A percentile compares a stretch with the other conserved stretches of the same genome.
Conservation (phyloP, 768 basidiomycete species). For the Cyathus striatus region DNA sequence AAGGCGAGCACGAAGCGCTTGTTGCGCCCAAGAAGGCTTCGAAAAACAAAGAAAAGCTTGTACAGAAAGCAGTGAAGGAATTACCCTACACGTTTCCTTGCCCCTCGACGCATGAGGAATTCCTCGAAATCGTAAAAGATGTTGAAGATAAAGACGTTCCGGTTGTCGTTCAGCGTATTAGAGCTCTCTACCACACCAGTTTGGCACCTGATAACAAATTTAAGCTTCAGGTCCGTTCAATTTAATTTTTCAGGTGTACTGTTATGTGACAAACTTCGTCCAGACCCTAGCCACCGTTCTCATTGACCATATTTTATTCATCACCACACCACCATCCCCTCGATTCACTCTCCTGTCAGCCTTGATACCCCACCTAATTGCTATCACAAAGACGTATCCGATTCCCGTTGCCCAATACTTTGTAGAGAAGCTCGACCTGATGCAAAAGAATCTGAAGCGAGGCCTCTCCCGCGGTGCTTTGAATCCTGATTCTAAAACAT, state of each 20-base stretch:
- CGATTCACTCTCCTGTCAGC: conserved; percentile 54
- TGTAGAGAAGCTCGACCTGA: conserved; percentile 75
- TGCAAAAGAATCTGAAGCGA: conserved; percentile 90
- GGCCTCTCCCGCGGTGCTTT: conserved; percentile 72
- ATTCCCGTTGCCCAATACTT: conserved; percentile 75
- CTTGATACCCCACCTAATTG: conserved; percentile 73
- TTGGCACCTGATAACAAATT: conserved; percentile 88
- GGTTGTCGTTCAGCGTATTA: conserved; percentile 83
- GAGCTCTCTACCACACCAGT: conserved; percentile 88
- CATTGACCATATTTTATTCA: conserved; percentile 82
- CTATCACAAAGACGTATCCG: conserved; percentile 78
- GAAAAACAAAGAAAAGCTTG: conserved; percentile 27
- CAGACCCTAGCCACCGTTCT: conserved; percentile 75
- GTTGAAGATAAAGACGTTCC: conserved; percentile 70
- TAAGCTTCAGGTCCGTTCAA: conserved; percentile 72
- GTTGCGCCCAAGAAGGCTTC: conserved; percentile 19
- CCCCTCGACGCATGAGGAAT: conserved; percentile 81
- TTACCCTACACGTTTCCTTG: conserved; percentile 93
- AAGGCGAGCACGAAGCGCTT: conserved; percentile 41
- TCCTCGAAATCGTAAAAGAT: conserved; percentile 75
- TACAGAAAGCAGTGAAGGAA: conserved; percentile 41
- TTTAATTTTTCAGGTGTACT: not conserved
- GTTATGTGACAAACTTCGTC: conserved; percentile 1
- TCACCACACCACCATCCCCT: conserved; percentile 60
- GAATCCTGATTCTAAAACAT: conserved; percentile 65